Evolutionary conservation across 1,284 basidiomycete species (phyloP), one percentile per base, ranked within the genome.

Genomic region (Jaminaea rosea): DNA sequence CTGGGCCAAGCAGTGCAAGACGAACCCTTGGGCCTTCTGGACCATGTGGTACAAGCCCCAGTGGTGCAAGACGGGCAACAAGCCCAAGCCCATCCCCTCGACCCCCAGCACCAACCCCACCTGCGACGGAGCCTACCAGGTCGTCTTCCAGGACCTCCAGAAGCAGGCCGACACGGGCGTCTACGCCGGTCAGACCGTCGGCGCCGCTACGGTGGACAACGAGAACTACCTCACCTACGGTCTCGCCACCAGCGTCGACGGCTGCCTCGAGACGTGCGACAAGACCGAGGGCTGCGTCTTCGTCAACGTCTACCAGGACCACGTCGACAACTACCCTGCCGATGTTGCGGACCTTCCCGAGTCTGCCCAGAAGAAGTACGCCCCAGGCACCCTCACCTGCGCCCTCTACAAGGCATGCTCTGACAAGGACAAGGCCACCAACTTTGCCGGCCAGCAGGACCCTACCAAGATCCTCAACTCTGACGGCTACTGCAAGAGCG

Each of bases 251-350:
- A 21, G 27, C 19, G 19, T 47, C 8, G 44, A 50, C 32, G 36
- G 45, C 21, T 60, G 58, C 46, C 46, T 57, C 13, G 21, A 28
- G 23, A 42, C 41, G 17, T 60, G 58, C 45, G 52, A 60, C 48
- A 26, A 44, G 36, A 48, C 29, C 27, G 5, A 24, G 19, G 52
- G 45, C 11, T 60, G 58, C 31, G 48, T 26, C 21, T 60, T 56
- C 24, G 53, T 52, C 55, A 60, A 60, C 58, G n/a, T 60, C 23
- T 60, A 60, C 54, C 58, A 60, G 50, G 58, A 60, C 50, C 54
- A 53, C 47, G 55, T 52, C 27, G 34, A 52, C 19, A 23, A n/a
- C 27, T 7, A n/a, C n/a, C n/a, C n/a, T n/a, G n/a, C n/a, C n/a
- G n/a, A n/a, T n/a, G n/a, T n/a, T n/a, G n/a, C n/a, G n/a, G 31